Percentiles rank a stretch among this genome's conserved stretches.
Evolutionary conservation across 1,139 yeast genomes (phyloP).

Genomic region (Magnusiomyces paraingens): DNA sequence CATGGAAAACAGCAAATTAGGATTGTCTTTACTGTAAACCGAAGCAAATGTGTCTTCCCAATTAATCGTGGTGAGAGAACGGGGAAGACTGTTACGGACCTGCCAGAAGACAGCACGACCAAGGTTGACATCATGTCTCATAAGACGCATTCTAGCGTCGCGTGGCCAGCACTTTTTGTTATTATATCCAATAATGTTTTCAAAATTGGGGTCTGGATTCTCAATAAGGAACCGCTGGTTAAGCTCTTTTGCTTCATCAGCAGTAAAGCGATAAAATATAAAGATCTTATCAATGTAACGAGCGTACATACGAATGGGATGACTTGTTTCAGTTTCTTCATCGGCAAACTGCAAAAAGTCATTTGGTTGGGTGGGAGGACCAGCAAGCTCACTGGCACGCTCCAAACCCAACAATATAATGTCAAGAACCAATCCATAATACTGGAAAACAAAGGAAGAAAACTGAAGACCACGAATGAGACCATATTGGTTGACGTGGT

Average conservation of each 20-base stretch:
- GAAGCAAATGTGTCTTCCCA: constrained; percentile 85
- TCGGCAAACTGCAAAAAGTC: constrained; percentile 67
- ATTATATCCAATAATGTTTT: constrained; percentile 79
- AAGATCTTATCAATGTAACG: constrained; percentile 81
- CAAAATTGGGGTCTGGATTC: constrained; percentile 89
- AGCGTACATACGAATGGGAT: constrained; percentile 75
- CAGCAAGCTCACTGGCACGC: constrained; percentile 84
- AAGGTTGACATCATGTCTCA: constrained; percentile 85
- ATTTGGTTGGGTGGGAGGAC: constrained; percentile 60
- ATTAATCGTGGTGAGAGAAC: constrained; percentile 59
- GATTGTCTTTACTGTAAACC: constrained; percentile 85
- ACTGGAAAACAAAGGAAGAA: constrained; percentile 83
- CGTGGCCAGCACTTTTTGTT: constrained; percentile 94
- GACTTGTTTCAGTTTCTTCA: constrained; percentile 49
- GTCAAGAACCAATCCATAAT: constrained; percentile 81
- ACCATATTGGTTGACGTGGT: constrained; percentile 84
- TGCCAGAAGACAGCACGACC: constrained; percentile 96
- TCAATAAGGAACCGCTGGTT: constrained; percentile 71
- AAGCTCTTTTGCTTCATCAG: constrained; percentile 67
- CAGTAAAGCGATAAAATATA: constrained; percentile 67
- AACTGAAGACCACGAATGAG: constrained; percentile 83
- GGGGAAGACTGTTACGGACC: constrained; percentile 69
- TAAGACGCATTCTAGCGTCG: constrained; percentile 82
- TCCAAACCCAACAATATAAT: constrained; percentile 76
- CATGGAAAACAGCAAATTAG: constrained; percentile 82